Evolutionary conservation across 1,284 basidiomycete species (phyloP), one percentile per base, ranked within the genome.

Genomic region (Pseudomicrostroma phylloplanum): DNA sequence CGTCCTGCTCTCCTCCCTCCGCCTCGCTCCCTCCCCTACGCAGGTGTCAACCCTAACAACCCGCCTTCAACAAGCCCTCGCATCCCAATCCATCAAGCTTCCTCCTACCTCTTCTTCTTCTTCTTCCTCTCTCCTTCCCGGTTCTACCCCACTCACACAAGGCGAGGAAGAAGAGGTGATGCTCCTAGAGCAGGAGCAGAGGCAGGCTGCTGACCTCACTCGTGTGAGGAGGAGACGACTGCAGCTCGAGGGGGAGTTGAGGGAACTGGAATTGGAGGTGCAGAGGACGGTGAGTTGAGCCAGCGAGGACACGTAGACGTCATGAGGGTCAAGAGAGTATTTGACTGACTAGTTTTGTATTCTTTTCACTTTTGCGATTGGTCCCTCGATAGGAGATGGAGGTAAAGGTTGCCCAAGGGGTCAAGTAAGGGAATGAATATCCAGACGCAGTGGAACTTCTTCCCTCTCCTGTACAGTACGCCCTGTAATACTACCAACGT

Each of bases 211-310:
- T 13, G 51, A 54, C 26, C 51, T 54, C 7, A 13, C 15, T 6
- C 15, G 51, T 13, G 51, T 54, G 2, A 54, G 25, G 51, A 54
- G 51, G 51, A 54, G 51, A 25, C 7, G 51, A 25, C 21, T 2
- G 51, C 51, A 54, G 21, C 51, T 54, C 21, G 51, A 54, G 21
- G 26, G 23, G 51, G 51, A 54, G 21, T 25, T 54, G 17, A 21
- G n/a, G 6, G 51, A 21, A 6, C 13, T 54, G 21, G 51, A 54
- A 25, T 19, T 15, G 15, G 51, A 54, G 17, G 51, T 54, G 6
- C 21, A 54, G 51, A 54, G 21, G 51, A 13, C 19, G 51, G 51
- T 54, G 51, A 54, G 51, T 48, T 4, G 43, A 48, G 4, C 12
- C n/a, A n/a, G n/a, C n/a, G n/a, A n/a, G n/a, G 30, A 9, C 9